Base-by-base conservation (phyloP, 2,329 filamentous ascomycete genomes). In the Cryphonectria naterciae region DNA sequence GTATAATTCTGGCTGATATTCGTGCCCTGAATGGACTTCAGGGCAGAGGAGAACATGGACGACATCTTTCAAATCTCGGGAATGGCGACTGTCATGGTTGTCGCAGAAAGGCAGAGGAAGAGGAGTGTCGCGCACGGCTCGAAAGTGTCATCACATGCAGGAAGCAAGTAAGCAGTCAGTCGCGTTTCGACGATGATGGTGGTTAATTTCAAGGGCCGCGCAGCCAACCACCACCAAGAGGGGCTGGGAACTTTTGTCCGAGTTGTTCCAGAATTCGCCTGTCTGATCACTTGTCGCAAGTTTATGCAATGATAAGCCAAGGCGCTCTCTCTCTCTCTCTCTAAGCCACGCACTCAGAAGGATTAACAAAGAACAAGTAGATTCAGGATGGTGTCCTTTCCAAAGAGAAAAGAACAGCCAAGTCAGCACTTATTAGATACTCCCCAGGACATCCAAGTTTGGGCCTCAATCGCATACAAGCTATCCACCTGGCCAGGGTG, bases 1-100 rank as follows among this genome's bases (percentile, higher is more conserved):
- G 92, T 89, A 82, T 99, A 99, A 83, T 97, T 97, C 79, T 92
- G 91, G 72, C 91, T 91, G 83, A 99, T 98, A 83, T 98, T 97
- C 72, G 93, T 87, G 76, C 88, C 95, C 74, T 91, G 92, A 80
- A 98, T 95, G 74, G 95, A 97, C 83, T 98, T 98, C 80, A 98
- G 88, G 75, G 94, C 93, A 73, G 91, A 95, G 78, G 94, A 93
- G 83, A 98, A 97, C 95, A 98, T 98, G 80, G 71, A 73, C 65
- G 72, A 73, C 72, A 73, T 73, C 62, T 65, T 71, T 69, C 46
- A 43, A 35, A 54, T 54, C 79, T 88, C 79, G 75, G 72, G 72
- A 65, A 72, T 37, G 35, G 66, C 62, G 49, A 52, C 43, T 68
- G 60, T 69, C 67, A 72, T 73, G 64, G 61, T 56, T 39, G 58